Evolutionary conservation across 192 early-diverging fungal genomes (phyloP), one percentile per base, ranked within the genome.

Genomic region (Coemansia reversa): DNA sequence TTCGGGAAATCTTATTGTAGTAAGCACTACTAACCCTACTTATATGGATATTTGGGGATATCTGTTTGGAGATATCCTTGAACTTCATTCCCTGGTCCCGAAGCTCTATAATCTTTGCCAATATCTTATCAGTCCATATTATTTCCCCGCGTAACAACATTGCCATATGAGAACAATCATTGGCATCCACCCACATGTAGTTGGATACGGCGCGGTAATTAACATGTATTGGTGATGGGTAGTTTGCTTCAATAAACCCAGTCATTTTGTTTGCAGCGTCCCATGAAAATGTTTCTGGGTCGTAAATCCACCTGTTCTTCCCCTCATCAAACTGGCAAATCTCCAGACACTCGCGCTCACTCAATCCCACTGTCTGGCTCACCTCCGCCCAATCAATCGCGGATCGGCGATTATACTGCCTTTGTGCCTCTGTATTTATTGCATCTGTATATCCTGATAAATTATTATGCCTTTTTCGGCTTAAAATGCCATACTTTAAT

Each of bases 201-300:
- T 69, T 69, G 1, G 67, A 69, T 24, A 69, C 60, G 3, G 67
- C 60, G 9, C 25, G n/a, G 42, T 49, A 62, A 47, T 62, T 69
- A 7, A 39, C 42, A 2, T 45, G 39, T n/a, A 33, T 7, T 2
- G 67, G 67, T 16, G 47, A 8, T 1, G 59, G 67, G 52, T 69
- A 69, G 45, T 56, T 48, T 7, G 33, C 22, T 5, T 57, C 18
- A 20, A 69, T 63, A 56, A n/a, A n/a, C n/a, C n/a, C n/a, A n/a
- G n/a, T n/a, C n/a, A n/a, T n/a, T n/a, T n/a, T n/a, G n/a, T n/a
- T 49, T 0, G 49, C 60, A 30, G 25, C 50, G 8, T 56, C 39
- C 30, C 32, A 32, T 20, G 67, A 69, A 30, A 62, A 57, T 1
- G 32, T 33, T 0, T 69, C 53, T 19, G 51, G 60, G 19, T 62